Percentiles rank a stretch among this genome's conserved stretches.
Evolutionary conservation across 257 asterid genomes (phyloP).

Genomic region (Fraxinus quadrangulata): DNA sequence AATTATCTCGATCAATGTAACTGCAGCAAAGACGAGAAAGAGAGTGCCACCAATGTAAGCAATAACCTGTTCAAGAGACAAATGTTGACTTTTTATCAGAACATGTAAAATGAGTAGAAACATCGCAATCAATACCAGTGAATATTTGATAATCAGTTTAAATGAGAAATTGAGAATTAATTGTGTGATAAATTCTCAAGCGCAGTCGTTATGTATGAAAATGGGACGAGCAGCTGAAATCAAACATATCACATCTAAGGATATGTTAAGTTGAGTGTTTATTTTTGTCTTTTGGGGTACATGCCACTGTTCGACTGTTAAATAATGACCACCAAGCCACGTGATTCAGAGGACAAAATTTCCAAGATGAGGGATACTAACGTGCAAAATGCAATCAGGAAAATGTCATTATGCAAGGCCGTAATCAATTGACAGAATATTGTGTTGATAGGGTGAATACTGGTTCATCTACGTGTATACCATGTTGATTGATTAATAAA

Average conservation of each 20-base stretch:
- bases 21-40: conserved; percentile 80
- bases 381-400: neutral
- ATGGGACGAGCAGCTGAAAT: neutral
- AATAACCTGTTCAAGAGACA: conserved; percentile 47
- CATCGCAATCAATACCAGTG: neutral
- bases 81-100: neutral
- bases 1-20: conserved; percentile 66
- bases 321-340: neutral
- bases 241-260: neutral
- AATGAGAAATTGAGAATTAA: neutral
- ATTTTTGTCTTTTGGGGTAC: neutral
- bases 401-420: neutral
- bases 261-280: neutral
- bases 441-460: neutral
- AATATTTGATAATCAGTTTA: neutral
- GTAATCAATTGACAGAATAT: neutral
- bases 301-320: neutral
- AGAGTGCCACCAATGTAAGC: conserved; percentile 83
- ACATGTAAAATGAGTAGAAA: neutral
- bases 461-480: neutral
- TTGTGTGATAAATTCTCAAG: neutral
- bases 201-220: neutral
- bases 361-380: too few species aligned
- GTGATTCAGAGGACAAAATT: neutral
- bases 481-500: neutral